These are phyloP conservation scores for Cinnamomum chago DNA, from an alignment of 164 flowering plant genomes.

Conservation along the genomic window DNA sequence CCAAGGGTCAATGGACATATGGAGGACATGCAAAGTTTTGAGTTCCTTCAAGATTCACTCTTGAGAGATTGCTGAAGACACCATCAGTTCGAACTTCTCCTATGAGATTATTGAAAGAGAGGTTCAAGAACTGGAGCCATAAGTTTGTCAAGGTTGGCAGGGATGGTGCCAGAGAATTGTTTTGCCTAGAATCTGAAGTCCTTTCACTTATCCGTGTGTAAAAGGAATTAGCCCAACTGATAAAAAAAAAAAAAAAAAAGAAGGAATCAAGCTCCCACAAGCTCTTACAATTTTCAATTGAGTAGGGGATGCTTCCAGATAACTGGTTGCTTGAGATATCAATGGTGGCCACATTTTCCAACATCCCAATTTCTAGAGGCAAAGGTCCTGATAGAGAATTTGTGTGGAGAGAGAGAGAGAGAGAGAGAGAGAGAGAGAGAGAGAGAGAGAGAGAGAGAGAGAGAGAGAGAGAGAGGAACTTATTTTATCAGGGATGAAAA, in stretches of 20 bases:
- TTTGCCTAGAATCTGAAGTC: slow-evolving; percentile 39
- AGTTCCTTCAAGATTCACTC: slow-evolving; percentile 30
- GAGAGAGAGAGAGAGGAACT: no score
- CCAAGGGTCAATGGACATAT: background rate
- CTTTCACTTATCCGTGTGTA: slow-evolving; percentile 21
- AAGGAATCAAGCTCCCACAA: background rate
- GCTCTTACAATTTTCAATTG: background rate
- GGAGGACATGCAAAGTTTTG: slow-evolving; percentile 25
- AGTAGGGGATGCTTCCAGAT: slow-evolving; percentile 1
- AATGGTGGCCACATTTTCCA: slow-evolving; percentile 24
- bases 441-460: no score
- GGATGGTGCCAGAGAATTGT: slow-evolving; percentile 45
- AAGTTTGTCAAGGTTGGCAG: slow-evolving; percentile 18
- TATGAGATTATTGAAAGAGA: slow-evolving; percentile 42
- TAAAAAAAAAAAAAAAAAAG: no score
- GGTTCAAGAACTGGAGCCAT: slow-evolving; percentile 25
- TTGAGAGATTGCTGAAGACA: slow-evolving; percentile 23
- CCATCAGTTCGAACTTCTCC: slow-evolving; percentile 40
- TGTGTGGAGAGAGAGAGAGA: no score
- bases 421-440: no score
- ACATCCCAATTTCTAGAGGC: no score
- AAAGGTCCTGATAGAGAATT: no score
- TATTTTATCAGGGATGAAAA: no score
- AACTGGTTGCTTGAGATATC: slow-evolving; percentile 21
- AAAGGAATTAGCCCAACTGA: background rate